Base-by-base conservation (phyloP, 2,329 filamentous ascomycete species). In the Beauveria sp. region DNA sequence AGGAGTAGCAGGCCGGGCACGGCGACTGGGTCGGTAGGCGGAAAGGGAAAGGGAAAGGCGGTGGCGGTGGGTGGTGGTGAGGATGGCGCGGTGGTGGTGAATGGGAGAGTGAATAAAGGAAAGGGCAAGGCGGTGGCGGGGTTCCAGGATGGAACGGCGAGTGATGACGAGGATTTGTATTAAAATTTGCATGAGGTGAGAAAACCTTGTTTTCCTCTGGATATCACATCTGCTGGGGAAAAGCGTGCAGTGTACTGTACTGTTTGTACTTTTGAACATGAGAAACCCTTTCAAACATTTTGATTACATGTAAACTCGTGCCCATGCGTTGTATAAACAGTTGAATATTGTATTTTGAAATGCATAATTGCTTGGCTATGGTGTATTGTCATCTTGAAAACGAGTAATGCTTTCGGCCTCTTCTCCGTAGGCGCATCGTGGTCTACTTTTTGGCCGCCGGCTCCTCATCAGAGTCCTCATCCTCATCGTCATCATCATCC, bases 111-210 rank as follows among this genome's bases (percentile, higher is more conserved):
- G 64, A 65, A 69, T n/a, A 83, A 84, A 67, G 81, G 81, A 8
- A 86, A 86, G 70, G 83, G 78, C 1, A 86, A 84, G 67, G 82
- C 77, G 3, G 73, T 78, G 18, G 78, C 77, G 63, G 73, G 74
- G 38, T 83, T 85, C 64, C 76, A 79, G 66, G 77, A 82, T n/a
- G 77, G 78, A 22, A 79, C 75, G n/a, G 81, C 77, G 20, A 82
- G 79, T 64, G 83, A 81, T 63, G 82, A 86, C 57, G 82, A 85
- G 53, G 81, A 76, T 10, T 66, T 86, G 69, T 86, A 86, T 59
- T 85, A 16, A 40, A 16, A 1, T 40, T 50, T 40, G 28, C 45
- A 58, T 42, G 12, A 51, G 42, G 12, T 38, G 42, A 34, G 9
- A 24, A 18, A 7, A 34, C 3, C 20, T 7, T 26, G 5, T 24